Base-by-base conservation (phyloP, 2,329 filamentous ascomycete genomes). In the Raffaelea arxii region DNA sequence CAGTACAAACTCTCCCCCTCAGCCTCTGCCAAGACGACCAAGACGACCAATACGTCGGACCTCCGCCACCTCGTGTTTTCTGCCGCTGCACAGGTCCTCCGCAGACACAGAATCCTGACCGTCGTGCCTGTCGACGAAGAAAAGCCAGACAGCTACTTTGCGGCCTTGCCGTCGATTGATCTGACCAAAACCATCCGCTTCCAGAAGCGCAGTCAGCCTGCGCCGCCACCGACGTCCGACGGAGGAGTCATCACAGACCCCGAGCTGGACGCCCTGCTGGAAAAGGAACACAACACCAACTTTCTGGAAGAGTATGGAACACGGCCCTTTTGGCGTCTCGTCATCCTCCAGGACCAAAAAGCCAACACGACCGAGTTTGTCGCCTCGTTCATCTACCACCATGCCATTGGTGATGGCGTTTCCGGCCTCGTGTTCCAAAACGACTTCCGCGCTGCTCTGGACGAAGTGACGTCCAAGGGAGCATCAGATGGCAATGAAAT, bases 361-460 rank as follows among this genome's bases (percentile, higher is more conserved):
- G 10, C 16, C 9, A 19, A 25, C 3, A 24, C 32, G 4, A 18
- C 27, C 9, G 21, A 16, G 4, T 44, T 44, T 24, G 38, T 23
- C 1, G 43, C 43, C 22, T 36, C 43, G 9, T 44, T 44, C 22
- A 37, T 44, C 43, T 44, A 25, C 43, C 43, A 44, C 35, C 43
- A 44, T 16, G 43, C 43, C n/a, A 24, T 44, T 11, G 43, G 43
- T 12, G 43, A 44, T 7, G 43, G 43, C 7, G 32, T 44, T 10
- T 38, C 43, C 21, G 32, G 43, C 22, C 43, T 44, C 2, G 11
- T 27, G 4, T 44, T 44, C 11, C 43, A 44, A 22, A 12, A 32
- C 9, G 32, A 22, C n/a, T 44, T 44, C 10, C 18, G n/a, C 22
- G 14, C 21, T 1, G 43, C 43, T 12, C 35, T 44, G 22, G 32